A percentile compares a stretch with the other conserved stretches of the same genome.
These are phyloP conservation scores for Populus ilicifolia DNA, from an alignment of 345 rosid species.

Conservation along the genomic window DNA sequence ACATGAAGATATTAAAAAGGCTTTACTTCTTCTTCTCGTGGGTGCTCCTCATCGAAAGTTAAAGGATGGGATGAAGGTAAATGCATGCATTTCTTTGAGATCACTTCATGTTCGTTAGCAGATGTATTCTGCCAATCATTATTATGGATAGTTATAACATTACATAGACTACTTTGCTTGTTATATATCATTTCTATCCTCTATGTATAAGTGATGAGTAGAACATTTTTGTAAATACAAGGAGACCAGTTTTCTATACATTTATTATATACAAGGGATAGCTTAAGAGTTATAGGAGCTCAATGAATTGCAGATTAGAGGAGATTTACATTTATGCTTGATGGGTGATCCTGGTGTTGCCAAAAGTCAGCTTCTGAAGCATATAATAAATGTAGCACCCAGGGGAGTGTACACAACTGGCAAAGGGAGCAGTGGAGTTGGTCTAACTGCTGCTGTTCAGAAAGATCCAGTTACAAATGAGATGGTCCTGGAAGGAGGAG, in stretches of 20 bases:
- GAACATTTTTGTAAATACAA: not conserved
- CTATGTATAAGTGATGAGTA: not conserved
- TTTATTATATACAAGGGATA: too few relatives aligned
- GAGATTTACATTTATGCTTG: conserved; percentile 90
- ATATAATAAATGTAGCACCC: conserved; percentile 92
- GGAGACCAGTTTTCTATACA: not conserved
- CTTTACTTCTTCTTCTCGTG: conserved; percentile 89
- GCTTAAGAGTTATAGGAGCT: not conserved
- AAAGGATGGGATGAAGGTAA: conserved; percentile 98
- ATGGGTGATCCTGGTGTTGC: conserved; percentile 99
- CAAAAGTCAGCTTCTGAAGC: conserved; percentile 98
- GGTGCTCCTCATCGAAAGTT: conserved; percentile 95
- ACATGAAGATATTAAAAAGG: conserved; percentile 95
- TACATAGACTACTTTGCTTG: too few relatives aligned
- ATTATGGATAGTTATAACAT: not conserved
- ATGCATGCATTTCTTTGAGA: not conserved
- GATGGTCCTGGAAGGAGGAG: conserved; percentile 98
- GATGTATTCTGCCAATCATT: not conserved
- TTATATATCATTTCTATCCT: not conserved
- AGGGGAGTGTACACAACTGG: conserved; percentile 96
- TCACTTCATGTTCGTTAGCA: not conserved
- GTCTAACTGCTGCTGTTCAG: conserved; percentile 97
- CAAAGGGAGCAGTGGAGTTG: conserved; percentile 98
- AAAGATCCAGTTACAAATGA: conserved; percentile 95
- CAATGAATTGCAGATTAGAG: conserved; percentile 68